Evolutionary conservation across 768 basidiomycete species (phyloP).

Genomic region (Kwoniella sp.): DNA sequence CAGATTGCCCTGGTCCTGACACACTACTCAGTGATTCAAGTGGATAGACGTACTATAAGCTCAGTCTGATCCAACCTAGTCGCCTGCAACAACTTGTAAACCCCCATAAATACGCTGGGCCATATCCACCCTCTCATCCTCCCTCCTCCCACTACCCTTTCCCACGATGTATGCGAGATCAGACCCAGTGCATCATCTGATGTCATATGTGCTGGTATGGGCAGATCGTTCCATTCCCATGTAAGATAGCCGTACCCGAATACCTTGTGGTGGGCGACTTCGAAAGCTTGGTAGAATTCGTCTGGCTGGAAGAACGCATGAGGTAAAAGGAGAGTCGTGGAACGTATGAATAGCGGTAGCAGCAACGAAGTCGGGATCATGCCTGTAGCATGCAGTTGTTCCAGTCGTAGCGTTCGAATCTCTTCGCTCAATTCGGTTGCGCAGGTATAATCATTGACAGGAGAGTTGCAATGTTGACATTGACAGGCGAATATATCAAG

Average conservation of each 20-base stretch:
- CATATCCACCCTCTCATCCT: slow-evolving; percentile 60
- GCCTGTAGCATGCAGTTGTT: not conserved
- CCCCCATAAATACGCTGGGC: slow-evolving; percentile 75
- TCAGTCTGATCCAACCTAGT: slow-evolving; percentile 63
- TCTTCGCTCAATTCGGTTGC: no score
- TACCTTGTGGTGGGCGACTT: slow-evolving; percentile 83
- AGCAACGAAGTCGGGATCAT: slow-evolving; percentile 31
- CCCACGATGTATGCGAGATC: slow-evolving; percentile 14
- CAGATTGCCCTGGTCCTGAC: not conserved
- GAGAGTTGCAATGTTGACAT: no score
- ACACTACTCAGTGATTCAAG: not conserved
- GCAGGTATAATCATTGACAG: no score
- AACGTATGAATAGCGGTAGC: slow-evolving; percentile 47
- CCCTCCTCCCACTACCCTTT: slow-evolving; percentile 53
- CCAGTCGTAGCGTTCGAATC: no score
- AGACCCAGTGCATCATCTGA: no score
- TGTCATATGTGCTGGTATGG: not conserved
- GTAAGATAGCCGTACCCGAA: slow-evolving; percentile 91
- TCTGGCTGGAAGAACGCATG: slow-evolving; percentile 94
- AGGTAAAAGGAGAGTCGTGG: slow-evolving; percentile 64
- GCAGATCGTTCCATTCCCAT: slow-evolving; percentile 80
- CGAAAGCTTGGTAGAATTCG: slow-evolving; percentile 92
- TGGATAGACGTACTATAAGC: slow-evolving; percentile 65
- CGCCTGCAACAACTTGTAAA: slow-evolving; percentile 71
- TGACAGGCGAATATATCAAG: no score